phyloP scores from a whole-genome alignment of 345 rosid genomes.

The Aurinia saxatilis region DNA sequence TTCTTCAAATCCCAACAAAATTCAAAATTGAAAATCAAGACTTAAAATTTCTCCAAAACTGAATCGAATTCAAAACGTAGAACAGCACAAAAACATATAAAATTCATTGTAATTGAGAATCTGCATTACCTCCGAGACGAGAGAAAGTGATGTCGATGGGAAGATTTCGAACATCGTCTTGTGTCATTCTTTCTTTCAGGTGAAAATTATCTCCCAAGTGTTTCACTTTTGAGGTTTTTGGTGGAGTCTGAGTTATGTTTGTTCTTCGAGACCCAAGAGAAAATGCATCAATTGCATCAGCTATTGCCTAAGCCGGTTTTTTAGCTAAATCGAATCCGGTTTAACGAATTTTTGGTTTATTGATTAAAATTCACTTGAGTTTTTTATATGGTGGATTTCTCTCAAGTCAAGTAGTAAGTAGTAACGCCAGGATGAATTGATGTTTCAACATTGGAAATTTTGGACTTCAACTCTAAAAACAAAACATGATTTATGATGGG shows the following conservation, averaged over 20 bases:
- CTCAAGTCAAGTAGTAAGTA: too few species aligned
- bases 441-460: too few species aligned
- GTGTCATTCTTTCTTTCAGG: constrained; percentile 26
- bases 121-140: constrained; percentile 72
- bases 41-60: background rate
- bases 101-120: background rate
- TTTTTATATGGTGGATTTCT: too few species aligned
- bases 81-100: background rate
- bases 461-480: too few species aligned
- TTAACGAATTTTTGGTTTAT: background rate
- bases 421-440: too few species aligned
- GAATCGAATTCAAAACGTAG: background rate
- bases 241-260: background rate
- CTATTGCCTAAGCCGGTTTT: background rate
- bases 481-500: too few species aligned
- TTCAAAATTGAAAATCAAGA: background rate
- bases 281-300: background rate
- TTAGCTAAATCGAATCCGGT: constrained; percentile 9
- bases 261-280: background rate
- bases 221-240: constrained; percentile 4
- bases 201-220: background rate
- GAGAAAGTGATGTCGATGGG: constrained; percentile 93
- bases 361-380: background rate
- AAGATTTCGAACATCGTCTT: constrained; percentile 74
- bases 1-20: constrained; percentile 37